Evolutionary conservation across 2,329 filamentous ascomycete genomes (phyloP), one percentile per base, ranked within the genome.

Genomic region (Verticillium longisporum): DNA sequence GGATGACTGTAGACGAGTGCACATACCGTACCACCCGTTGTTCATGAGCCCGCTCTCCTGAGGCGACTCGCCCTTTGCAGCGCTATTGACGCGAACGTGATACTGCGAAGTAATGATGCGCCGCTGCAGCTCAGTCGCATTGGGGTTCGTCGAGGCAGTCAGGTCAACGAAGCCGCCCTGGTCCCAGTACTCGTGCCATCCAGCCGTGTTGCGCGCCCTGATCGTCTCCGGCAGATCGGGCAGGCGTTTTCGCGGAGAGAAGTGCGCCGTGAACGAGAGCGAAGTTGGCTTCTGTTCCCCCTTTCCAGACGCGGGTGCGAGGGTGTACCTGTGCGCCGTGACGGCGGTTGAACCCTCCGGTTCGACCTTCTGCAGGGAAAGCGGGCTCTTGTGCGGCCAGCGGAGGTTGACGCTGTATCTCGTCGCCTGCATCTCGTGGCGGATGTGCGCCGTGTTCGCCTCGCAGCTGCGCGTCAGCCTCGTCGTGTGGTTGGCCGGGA

Each of bases 91-190:
- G 0, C 75, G 73, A 1, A 78, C 69, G 11, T 77, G 73, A 31
- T 80, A 80, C 60, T 78, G 77, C 5, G 77, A 78, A 6, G 74
- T 63, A 1, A 79, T 66, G 31, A 78, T 76, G 18, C 77, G 73
- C n/a, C 77, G 72, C 65, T 79, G 77, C 3, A 80, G 63, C 59
- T 79, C 77, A 1, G 72, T 71, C 4, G 77, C 76, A 11, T 74
- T 73, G 0, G 70, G 61, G 45, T 72, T 74, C 0, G 68, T 66
- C 2, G 74, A 74, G 1, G 68, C 64, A 0, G 74, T 76, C 31
- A 79, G 66, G 58, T 79, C 77, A 1, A 78, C 69, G 55, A 79
- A 79, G 0, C 75, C 77, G 0, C 77, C 76, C 5, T 70, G 64
- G 21, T 67, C 66, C 77, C 77, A 77, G 62, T 76, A 77, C 0